phyloP scores from a whole-genome alignment of 2,329 filamentous ascomycete species.

The Botrytis byssoidea region DNA sequence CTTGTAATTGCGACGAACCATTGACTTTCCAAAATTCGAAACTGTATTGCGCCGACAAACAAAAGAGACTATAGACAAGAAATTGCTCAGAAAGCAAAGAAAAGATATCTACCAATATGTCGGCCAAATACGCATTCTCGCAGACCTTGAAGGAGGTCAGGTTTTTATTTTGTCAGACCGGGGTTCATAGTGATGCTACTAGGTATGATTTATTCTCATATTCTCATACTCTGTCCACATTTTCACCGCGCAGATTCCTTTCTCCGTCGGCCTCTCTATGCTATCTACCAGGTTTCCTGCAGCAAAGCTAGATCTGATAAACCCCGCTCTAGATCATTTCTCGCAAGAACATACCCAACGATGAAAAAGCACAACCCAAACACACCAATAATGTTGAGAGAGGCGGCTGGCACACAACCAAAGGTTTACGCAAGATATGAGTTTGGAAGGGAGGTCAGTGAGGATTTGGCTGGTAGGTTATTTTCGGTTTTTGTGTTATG shows the following conservation, averaged over 20 bases:
- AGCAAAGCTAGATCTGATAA: conserved; percentile 6
- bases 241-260: neutral
- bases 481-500: neutral
- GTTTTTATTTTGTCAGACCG: conserved; percentile 95
- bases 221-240: neutral
- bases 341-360: conserved; percentile 87
- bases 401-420: conserved; percentile 80
- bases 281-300: too few relatives aligned
- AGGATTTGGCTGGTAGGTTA: conserved; percentile 55
- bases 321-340: conserved; percentile 67
- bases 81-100: conserved; percentile 24
- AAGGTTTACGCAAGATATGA: conserved; percentile 90
- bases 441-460: conserved; percentile 66
- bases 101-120: conserved; percentile 58
- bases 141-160: conserved; percentile 90
- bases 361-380: conserved; percentile 99
- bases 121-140: conserved; percentile 87
- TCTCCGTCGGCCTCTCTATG: neutral
- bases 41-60: neutral
- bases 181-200: conserved; percentile 82
- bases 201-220: conserved; percentile 57
- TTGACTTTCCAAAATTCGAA: neutral
- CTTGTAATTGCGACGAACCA: neutral
- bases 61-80: neutral
- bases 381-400: conserved; percentile 90